Evolutionary conservation across 768 basidiomycete species (phyloP).

Genomic region (Hydnomerulius pinastri): DNA sequence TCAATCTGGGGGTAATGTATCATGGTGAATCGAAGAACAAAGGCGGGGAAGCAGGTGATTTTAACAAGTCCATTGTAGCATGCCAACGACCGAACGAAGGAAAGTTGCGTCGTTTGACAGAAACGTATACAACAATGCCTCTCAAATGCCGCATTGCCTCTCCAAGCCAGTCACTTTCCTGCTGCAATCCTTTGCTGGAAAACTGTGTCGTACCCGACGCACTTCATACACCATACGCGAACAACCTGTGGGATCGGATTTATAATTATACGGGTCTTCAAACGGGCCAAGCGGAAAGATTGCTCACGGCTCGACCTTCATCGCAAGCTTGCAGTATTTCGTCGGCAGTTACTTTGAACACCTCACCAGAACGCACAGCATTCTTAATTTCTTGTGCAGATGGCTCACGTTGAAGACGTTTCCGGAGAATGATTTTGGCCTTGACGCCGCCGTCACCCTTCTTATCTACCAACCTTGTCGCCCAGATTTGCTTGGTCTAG

Average conservation of each 20-base stretch:
- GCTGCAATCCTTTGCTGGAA: constrained; percentile 14
- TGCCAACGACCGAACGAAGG: too few species aligned
- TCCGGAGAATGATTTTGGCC: constrained; percentile 11
- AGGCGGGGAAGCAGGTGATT: too few species aligned
- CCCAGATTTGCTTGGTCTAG: constrained; percentile 11
- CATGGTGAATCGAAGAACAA: too few species aligned
- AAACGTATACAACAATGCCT: too few species aligned
- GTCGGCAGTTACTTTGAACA: background rate
- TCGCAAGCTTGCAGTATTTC: background rate
- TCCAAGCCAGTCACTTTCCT: too few species aligned
- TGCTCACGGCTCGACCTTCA: background rate
- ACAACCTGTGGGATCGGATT: too few species aligned
- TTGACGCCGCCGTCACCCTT: background rate
- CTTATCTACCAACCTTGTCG: background rate
- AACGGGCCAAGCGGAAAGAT: background rate
- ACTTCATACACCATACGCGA: constrained; percentile 1
- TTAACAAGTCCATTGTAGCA: too few species aligned
- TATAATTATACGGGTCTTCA: background rate
- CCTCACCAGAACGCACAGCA: background rate
- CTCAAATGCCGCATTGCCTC: too few species aligned
- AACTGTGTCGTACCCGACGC: constrained; percentile 12
- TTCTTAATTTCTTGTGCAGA: background rate
- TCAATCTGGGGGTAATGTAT: too few species aligned
- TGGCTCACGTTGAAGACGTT: constrained; percentile 8
- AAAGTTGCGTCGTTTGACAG: too few species aligned